These are phyloP conservation scores for Paraphaeosphaeria minitans DNA, from an alignment of 2,329 filamentous ascomycete genomes.

Conservation along the genomic window DNA sequence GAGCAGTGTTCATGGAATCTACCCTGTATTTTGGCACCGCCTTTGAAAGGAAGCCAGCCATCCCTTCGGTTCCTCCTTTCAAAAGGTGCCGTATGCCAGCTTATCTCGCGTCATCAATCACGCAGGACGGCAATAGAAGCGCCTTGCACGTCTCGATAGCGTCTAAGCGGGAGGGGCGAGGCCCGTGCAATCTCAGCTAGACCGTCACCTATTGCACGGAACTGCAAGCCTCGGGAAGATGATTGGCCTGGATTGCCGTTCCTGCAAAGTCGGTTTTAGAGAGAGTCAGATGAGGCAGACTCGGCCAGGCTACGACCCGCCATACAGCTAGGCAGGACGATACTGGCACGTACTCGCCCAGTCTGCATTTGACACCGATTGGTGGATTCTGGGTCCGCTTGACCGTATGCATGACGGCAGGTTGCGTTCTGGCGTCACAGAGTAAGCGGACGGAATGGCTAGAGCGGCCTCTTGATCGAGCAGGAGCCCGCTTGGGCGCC, in stretches of 20 bases:
- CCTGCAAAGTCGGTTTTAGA: conserved; percentile 11
- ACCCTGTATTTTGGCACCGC: conserved; percentile 2
- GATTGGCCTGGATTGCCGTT: conserved; percentile 2
- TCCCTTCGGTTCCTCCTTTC: conserved; percentile 3
- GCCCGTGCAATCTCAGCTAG: background rate
- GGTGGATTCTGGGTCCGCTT: conserved; percentile 14
- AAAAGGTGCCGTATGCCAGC: background rate
- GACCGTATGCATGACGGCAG: conserved; percentile 19
- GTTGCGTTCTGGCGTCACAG: conserved; percentile 15
- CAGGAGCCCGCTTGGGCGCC: conserved; percentile 13
- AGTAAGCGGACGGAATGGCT: conserved; percentile 9
- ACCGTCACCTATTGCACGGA: background rate
- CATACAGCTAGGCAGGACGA: conserved; percentile 9
- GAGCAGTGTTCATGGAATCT: conserved; percentile 1
- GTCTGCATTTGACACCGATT: conserved; percentile 10
- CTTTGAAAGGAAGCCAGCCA: background rate
- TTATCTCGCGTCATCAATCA: conserved; percentile 1
- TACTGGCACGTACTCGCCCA: conserved; percentile 15
- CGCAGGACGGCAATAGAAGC: conserved; percentile 7
- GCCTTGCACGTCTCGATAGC: background rate
- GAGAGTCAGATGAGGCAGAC: conserved; percentile 14
- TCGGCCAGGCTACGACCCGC: conserved; percentile 14
- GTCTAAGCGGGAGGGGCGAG: background rate
- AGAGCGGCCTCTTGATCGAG: conserved; percentile 12
- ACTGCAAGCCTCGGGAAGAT: conserved; percentile 4